These are phyloP conservation scores for Rhazya stricta DNA, from an alignment of 257 asterid species.

Conservation along the genomic window DNA sequence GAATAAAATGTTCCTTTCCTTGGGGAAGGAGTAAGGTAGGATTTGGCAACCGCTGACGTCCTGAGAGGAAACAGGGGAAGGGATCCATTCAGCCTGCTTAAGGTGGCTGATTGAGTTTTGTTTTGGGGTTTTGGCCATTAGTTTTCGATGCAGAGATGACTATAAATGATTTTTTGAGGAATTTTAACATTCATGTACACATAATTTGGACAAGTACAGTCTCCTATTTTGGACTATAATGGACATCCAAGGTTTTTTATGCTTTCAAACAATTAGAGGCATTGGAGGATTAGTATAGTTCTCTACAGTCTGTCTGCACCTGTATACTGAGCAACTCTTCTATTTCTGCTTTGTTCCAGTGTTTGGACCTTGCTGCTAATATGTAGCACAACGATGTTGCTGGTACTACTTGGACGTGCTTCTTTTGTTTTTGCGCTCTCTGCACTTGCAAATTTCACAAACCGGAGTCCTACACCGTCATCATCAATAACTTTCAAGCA, in stretches of 20 bases:
- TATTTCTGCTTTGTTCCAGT: constrained; percentile 29
- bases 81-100: neutral
- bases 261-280: neutral
- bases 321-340: neutral
- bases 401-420: constrained; percentile 79
- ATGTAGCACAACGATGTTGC: constrained; percentile 48
- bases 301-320: too few relatives aligned
- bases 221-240: neutral
- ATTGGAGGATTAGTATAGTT: neutral
- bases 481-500: constrained; percentile 56
- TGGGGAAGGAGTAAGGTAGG: neutral
- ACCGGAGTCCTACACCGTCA: constrained; percentile 44
- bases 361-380: constrained; percentile 44
- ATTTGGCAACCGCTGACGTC: neutral
- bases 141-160: neutral
- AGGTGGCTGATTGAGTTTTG: neutral
- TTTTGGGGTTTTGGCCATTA: neutral
- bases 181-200: neutral
- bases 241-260: neutral
- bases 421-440: constrained; percentile 92
- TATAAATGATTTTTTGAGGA: neutral
- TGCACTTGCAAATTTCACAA: constrained; percentile 62
- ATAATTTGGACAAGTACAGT: neutral
- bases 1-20: neutral
- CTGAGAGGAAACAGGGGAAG: neutral